A percentile compares a stretch with the other conserved stretches of the same genome.
These are phyloP conservation scores for Nemania diffusa DNA, from an alignment of 2,329 filamentous ascomycete species.

Conservation along the genomic window DNA sequence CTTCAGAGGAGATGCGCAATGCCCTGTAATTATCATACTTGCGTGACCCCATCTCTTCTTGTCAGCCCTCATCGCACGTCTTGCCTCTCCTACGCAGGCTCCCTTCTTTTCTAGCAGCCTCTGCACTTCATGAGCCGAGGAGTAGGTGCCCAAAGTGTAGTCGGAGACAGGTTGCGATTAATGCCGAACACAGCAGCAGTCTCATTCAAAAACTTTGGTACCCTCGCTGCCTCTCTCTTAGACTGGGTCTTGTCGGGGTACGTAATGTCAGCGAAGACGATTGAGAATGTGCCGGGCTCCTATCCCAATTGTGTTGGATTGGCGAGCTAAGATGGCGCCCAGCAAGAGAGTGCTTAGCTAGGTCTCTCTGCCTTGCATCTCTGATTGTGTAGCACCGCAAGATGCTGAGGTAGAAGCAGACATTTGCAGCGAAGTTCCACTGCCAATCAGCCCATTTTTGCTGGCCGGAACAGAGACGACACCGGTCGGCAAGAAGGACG, in stretches of 20 bases:
- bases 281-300: constrained; percentile 24
- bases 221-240: not conserved
- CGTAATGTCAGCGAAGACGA: not conserved
- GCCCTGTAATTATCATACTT: not conserved
- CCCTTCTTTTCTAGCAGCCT: not conserved
- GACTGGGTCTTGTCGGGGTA: not conserved
- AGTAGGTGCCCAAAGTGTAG: not conserved
- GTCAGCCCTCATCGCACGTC: not conserved
- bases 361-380: constrained; percentile 40
- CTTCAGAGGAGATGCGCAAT: not conserved
- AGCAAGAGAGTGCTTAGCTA: constrained; percentile 13
- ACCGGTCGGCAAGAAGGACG: constrained; percentile 43
- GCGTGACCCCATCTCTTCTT: not conserved
- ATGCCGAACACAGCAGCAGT: not conserved
- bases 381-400: constrained; percentile 43
- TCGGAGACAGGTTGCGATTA: not conserved
- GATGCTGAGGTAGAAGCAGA: constrained; percentile 43
- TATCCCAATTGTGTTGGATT: constrained; percentile 20
- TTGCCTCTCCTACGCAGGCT: not conserved
- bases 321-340: constrained; percentile 6
- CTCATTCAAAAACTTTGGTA: not conserved
- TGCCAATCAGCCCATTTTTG: constrained; percentile 41
- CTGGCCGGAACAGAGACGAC: constrained; percentile 37
- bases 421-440: constrained; percentile 35
- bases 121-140: not conserved